Conservation (phyloP, 176 grass and related monocot species). For the Juncus effusus region DNA sequence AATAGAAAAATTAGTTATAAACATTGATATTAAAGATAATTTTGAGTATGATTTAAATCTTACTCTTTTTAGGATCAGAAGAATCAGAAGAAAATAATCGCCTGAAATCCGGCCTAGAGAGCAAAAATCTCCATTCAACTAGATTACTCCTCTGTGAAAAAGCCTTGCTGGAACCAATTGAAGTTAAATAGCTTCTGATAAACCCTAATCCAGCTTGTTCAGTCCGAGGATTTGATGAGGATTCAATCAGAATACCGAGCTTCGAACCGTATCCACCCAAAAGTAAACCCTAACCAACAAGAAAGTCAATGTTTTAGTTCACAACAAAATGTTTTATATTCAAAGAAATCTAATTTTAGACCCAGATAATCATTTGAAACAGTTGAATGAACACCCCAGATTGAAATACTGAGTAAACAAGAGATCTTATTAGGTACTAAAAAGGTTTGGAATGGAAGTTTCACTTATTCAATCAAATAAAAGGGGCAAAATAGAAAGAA, state of each 20-base stretch:
- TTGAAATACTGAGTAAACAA: not conserved
- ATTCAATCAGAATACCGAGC: slow-evolving; percentile 26
- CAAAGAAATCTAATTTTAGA: not conserved
- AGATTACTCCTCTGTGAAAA: slow-evolving; percentile 25
- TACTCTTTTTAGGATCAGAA: slow-evolving; percentile 50
- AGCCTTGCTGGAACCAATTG: slow-evolving; percentile 25
- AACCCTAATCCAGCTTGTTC: slow-evolving; percentile 36
- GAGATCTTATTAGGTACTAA: not conserved
- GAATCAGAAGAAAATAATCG: slow-evolving; percentile 49
- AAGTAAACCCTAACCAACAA: slow-evolving; percentile 36
- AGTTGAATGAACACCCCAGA: not conserved
- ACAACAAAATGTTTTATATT: not conserved
- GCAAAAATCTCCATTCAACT: slow-evolving; percentile 53
- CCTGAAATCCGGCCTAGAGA: slow-evolving; percentile 47
- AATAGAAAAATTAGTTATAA: slow-evolving; percentile 13
- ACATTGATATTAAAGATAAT: slow-evolving; percentile 1
- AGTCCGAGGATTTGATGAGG: slow-evolving; percentile 24
- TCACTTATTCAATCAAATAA: not conserved
- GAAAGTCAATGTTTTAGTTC: not conserved
- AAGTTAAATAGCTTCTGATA: slow-evolving; percentile 53
- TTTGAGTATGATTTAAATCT: slow-evolving; percentile 20
- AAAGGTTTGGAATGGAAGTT: not conserved
- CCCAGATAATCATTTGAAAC: not conserved
- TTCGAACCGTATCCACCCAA: slow-evolving; percentile 29
- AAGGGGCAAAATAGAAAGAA: not conserved